These are phyloP conservation scores for Ziziphus jujuba DNA, from an alignment of 306 rosid genomes.

Conservation along the genomic window DNA sequence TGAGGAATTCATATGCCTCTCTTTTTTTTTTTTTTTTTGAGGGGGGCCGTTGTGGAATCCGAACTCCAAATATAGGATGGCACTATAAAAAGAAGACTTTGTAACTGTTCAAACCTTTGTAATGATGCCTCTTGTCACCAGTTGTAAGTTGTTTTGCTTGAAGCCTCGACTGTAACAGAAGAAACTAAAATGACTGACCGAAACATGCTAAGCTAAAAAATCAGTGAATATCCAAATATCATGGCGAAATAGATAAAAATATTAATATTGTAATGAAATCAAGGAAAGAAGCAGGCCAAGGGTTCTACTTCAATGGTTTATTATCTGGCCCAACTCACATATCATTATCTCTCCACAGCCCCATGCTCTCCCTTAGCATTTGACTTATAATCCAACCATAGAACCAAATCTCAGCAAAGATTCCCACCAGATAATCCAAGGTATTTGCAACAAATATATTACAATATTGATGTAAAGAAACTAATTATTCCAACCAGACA, in stretches of 20 bases:
- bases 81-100: background rate
- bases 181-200: background rate
- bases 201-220: background rate
- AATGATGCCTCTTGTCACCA: conserved; percentile 72
- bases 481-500: background rate
- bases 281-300: background rate
- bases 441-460: too few relatives aligned
- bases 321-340: background rate
- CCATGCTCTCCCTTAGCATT: background rate
- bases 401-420: too few relatives aligned
- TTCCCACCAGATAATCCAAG: background rate
- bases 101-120: conserved; percentile 57
- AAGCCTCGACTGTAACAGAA: conserved; percentile 71
- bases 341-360: background rate
- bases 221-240: background rate
- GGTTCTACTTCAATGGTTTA: background rate
- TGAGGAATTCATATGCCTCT: too few relatives aligned
- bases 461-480: background rate
- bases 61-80: too few relatives aligned
- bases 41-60: too few relatives aligned
- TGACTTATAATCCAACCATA: background rate
- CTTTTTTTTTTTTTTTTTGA: too few relatives aligned
- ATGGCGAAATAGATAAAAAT: background rate
- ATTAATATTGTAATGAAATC: too few relatives aligned
- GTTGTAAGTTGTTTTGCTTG: conserved; percentile 73